Evolutionary conservation across 164 flowering plant genomes (phyloP).

Genomic region (Vitis labrusca): DNA sequence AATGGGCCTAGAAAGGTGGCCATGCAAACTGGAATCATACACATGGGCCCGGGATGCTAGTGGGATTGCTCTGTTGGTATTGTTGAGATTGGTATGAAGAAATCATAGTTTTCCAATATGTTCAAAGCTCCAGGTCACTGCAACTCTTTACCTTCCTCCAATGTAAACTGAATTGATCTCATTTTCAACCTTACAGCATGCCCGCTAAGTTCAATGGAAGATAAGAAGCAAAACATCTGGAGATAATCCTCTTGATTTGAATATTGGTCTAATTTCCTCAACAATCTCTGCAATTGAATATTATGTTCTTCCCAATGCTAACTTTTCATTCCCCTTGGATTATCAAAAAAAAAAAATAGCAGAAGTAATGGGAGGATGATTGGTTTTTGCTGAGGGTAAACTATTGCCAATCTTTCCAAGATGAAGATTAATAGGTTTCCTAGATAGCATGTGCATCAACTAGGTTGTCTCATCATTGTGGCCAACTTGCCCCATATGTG

Average conservation of each 20-base stretch:
- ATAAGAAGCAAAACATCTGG: slow-evolving; percentile 64
- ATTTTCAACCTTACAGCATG: slow-evolving; percentile 84
- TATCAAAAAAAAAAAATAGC: slow-evolving; percentile 12
- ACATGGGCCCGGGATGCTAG: too few species aligned
- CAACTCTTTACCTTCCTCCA: slow-evolving; percentile 67
- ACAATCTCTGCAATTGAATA: slow-evolving; percentile 44
- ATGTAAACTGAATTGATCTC: slow-evolving; percentile 69
- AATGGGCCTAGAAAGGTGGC: too few species aligned
- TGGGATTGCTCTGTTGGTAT: slow-evolving; percentile 5
- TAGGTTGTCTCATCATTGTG: slow-evolving; percentile 27
- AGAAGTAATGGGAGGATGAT: slow-evolving; percentile 19
- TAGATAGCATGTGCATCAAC: slow-evolving; percentile 10
- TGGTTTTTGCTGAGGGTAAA: slow-evolving; percentile 24
- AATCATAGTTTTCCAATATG: slow-evolving; percentile 28
- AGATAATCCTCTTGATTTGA: slow-evolving; percentile 60
- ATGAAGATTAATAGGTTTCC: slow-evolving; percentile 43
- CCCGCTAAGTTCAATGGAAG: slow-evolving; percentile 66
- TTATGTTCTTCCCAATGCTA: slow-evolving; percentile 62
- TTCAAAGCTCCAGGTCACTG: slow-evolving; percentile 29
- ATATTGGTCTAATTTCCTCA: slow-evolving; percentile 64
- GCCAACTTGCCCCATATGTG: slow-evolving; percentile 17
- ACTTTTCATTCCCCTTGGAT: slow-evolving; percentile 21
- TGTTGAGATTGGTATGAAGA: neutral
- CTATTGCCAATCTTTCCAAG: slow-evolving; percentile 30
- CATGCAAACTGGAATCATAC: too few species aligned